These are phyloP conservation scores for Fraxinus excelsior DNA, from an alignment of 257 asterid genomes.

Conservation along the genomic window DNA sequence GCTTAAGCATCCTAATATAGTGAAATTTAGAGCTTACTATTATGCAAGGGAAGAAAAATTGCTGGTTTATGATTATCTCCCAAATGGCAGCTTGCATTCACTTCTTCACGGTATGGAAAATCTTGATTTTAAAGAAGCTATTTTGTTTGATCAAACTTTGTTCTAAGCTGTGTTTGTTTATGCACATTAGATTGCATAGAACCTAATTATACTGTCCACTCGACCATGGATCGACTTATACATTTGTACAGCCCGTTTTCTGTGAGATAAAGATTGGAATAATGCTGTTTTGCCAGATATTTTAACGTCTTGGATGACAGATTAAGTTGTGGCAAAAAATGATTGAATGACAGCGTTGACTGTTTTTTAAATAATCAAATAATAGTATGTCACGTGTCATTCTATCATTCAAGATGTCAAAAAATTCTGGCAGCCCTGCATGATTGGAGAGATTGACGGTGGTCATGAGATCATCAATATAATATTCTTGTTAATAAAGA, in stretches of 20 bases:
- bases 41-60: conserved; percentile 90
- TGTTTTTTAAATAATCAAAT: too few relatives aligned
- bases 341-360: too few relatives aligned
- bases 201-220: not conserved
- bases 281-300: too few relatives aligned
- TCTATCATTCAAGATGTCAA: too few relatives aligned
- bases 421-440: too few relatives aligned
- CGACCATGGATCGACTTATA: not conserved
- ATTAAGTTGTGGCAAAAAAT: too few relatives aligned
- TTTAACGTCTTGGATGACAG: too few relatives aligned
- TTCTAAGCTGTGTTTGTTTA: not conserved
- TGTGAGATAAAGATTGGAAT: not conserved
- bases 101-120: conserved; percentile 78
- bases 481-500: too few relatives aligned
- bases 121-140: not conserved
- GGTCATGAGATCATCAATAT: too few relatives aligned
- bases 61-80: conserved; percentile 78
- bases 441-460: too few relatives aligned
- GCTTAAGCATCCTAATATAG: conserved; percentile 77
- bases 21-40: conserved; percentile 78
- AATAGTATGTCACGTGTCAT: too few relatives aligned
- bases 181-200: not conserved
- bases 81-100: conserved; percentile 78
- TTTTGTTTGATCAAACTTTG: not conserved
- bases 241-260: not conserved